A percentile compares a stretch with the other conserved stretches of the same genome.
Evolutionary conservation across 768 basidiomycete species (phyloP).

Genomic region (Macrolepiota albuminosa): DNA sequence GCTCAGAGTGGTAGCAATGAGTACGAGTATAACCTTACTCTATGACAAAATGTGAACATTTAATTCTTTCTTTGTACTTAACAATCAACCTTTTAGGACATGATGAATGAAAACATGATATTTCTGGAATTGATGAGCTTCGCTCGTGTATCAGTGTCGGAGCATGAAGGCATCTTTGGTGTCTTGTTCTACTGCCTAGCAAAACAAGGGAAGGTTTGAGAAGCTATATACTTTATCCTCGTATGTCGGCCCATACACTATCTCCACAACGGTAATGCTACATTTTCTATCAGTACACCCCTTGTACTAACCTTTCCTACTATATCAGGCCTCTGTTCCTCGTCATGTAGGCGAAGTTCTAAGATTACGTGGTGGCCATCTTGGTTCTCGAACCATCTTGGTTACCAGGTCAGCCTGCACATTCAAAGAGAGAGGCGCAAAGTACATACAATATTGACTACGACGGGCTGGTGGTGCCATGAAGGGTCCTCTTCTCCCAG

Average conservation of each 20-base stretch:
- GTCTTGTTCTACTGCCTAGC: not conserved
- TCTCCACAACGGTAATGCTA: not conserved
- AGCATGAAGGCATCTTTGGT: not conserved
- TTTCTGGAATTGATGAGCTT: not conserved
- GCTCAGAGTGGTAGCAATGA: slow-evolving; percentile 82
- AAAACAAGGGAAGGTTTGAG: too few species aligned
- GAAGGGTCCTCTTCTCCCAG: slow-evolving; percentile 26
- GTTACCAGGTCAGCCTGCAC: not conserved
- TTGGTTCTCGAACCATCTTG: slow-evolving; percentile 15
- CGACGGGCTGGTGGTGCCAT: slow-evolving; percentile 24
- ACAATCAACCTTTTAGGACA: not conserved
- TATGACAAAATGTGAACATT: slow-evolving; percentile 30
- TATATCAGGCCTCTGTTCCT: not conserved
- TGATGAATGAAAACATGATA: not conserved
- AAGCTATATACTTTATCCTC: not conserved
- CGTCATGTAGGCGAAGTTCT: not conserved
- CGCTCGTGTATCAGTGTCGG: too few species aligned
- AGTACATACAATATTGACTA: slow-evolving; percentile 23
- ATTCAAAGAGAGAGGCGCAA: not conserved
- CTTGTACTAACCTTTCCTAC: not conserved
- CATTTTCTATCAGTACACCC: not conserved
- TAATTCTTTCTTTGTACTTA: not conserved
- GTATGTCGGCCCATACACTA: not conserved
- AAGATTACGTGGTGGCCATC: not conserved
- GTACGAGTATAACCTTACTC: slow-evolving; percentile 89